Evolutionary conservation across 2,329 filamentous ascomycete species (phyloP).

Genomic region (Plectosphaerella cucumerina): DNA sequence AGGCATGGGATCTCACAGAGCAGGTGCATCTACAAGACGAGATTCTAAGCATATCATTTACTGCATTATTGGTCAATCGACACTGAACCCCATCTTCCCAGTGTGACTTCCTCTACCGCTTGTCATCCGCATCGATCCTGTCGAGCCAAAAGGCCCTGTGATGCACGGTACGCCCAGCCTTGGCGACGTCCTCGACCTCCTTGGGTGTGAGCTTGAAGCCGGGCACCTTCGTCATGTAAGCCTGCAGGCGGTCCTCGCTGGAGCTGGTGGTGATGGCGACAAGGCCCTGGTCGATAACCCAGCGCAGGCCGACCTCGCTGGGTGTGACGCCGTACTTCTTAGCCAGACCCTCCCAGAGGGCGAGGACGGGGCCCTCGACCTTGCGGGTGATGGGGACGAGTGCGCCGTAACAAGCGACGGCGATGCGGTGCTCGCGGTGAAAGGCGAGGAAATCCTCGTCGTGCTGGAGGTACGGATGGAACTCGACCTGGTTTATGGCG

Average conservation of each 20-base stretch:
- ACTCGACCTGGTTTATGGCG: constrained; percentile 77
- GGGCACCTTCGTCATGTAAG: constrained; percentile 46
- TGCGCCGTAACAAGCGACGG: constrained; percentile 50
- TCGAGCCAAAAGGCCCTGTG: constrained; percentile 55
- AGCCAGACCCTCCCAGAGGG: constrained; percentile 44
- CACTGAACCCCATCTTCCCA: neutral
- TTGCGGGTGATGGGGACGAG: constrained; percentile 45
- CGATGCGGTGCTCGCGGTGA: constrained; percentile 53
- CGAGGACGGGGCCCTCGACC: constrained; percentile 49
- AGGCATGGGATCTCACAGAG: neutral
- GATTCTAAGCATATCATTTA: neutral
- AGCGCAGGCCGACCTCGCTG: constrained; percentile 54
- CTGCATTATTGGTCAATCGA: neutral
- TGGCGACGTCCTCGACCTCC: constrained; percentile 53
- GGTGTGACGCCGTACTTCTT: constrained; percentile 54
- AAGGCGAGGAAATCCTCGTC: constrained; percentile 49
- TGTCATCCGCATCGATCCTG: constrained; percentile 49
- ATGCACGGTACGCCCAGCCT: constrained; percentile 56
- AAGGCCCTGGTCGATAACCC: constrained; percentile 56
- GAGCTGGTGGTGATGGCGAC: constrained; percentile 57
- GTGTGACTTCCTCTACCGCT: constrained; percentile 25
- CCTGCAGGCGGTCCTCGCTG: constrained; percentile 52
- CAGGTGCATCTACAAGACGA: neutral
- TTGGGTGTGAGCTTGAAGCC: constrained; percentile 55
- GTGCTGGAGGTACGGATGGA: constrained; percentile 72